Evolutionary conservation across 495 filamentous ascomycete species (phyloP).

Genomic region (Cryomyces minteri): DNA sequence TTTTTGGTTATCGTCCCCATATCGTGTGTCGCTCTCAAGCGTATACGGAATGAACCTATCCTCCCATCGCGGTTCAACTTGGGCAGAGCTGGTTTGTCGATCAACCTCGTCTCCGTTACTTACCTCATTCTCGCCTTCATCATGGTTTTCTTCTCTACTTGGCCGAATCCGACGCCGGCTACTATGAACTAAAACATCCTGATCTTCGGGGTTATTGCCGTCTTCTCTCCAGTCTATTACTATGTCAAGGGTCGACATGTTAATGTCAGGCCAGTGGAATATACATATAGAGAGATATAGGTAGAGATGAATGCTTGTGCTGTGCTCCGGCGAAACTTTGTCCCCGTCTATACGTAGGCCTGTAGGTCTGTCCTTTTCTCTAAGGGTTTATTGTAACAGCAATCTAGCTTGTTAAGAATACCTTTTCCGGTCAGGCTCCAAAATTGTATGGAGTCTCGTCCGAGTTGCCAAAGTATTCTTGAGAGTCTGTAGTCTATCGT

Average conservation of each 20-base stretch:
- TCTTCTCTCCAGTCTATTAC: neutral
- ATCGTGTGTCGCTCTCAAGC: slow-evolving; percentile 14
- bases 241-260: neutral
- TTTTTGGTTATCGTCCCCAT: slow-evolving; percentile 2
- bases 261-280: neutral
- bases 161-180: neutral
- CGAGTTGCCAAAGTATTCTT: too few relatives aligned
- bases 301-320: too few relatives aligned
- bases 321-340: too few relatives aligned
- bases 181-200: neutral
- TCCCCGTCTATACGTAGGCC: too few relatives aligned
- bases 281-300: too few relatives aligned
- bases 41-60: slow-evolving; percentile 13
- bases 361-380: too few relatives aligned
- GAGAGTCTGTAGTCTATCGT: too few relatives aligned
- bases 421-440: too few relatives aligned
- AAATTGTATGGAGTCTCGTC: too few relatives aligned
- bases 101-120: slow-evolving; percentile 19
- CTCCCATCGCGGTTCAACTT: slow-evolving; percentile 16
- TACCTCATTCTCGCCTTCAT: slow-evolving; percentile 15
- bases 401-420: too few relatives aligned
- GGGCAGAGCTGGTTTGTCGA: slow-evolving; percentile 12
- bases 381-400: too few relatives aligned
- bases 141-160: slow-evolving; percentile 17
- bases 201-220: neutral